Conservation (phyloP, 176 grass and related monocot species). For the Aegilops umbellulata region DNA sequence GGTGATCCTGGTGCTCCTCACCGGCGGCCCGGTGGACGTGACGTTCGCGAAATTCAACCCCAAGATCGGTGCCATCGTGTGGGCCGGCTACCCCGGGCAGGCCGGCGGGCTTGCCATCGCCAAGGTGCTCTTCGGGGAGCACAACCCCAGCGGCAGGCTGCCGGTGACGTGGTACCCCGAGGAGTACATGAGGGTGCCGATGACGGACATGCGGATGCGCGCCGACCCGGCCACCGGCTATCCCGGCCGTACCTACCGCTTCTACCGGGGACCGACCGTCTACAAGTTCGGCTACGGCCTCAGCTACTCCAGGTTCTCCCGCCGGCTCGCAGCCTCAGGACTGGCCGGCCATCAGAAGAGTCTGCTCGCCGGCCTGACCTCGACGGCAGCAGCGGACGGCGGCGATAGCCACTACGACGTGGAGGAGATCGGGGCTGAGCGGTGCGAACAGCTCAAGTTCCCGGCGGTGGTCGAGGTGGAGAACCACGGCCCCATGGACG, state of each 20-base stretch:
- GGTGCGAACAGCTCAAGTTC: slow-evolving; percentile 7
- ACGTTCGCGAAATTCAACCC: slow-evolving; percentile 57
- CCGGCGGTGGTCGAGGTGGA: not conserved
- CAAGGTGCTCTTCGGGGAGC: slow-evolving; percentile 64
- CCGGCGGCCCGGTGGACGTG: slow-evolving; percentile 67
- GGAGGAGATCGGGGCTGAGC: not conserved
- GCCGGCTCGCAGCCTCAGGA: not conserved
- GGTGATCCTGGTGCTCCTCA: slow-evolving; percentile 70
- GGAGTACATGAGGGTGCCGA: slow-evolving; percentile 52
- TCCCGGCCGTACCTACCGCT: slow-evolving; percentile 79
- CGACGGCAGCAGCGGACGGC: not conserved
- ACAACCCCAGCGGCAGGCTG: slow-evolving; percentile 70
- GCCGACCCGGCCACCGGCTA: slow-evolving; percentile 47
- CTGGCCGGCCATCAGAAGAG: not conserved
- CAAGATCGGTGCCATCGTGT: slow-evolving; percentile 66
- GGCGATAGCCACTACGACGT: not conserved
- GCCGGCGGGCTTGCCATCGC: slow-evolving; percentile 65
- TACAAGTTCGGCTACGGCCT: slow-evolving; percentile 77
- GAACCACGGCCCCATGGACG: not conserved
- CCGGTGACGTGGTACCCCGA: slow-evolving; percentile 88
- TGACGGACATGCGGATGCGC: slow-evolving; percentile 90
- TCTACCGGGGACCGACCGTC: slow-evolving; percentile 54
- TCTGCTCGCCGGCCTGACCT: not conserved
- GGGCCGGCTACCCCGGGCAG: slow-evolving; percentile 80
- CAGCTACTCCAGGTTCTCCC: slow-evolving; percentile 72